Evolutionary conservation across 768 basidiomycete species (phyloP), one percentile per base, ranked within the genome.

Genomic region (Xerocomus potaroensis): DNA sequence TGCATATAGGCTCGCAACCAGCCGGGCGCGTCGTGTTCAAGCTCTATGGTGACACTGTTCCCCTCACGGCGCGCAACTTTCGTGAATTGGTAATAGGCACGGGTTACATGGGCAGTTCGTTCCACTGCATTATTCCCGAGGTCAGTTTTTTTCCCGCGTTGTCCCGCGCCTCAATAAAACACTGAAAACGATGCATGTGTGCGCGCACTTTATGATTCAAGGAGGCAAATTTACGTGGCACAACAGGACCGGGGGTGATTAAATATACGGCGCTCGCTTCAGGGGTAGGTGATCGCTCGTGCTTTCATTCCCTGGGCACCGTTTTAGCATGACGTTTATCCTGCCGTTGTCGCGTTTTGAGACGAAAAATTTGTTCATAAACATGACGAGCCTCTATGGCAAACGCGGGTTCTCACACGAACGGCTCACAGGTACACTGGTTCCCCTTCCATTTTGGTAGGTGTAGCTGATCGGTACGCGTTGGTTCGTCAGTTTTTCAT

Each of bases 181-280:
- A n/a, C n/a, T n/a, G n/a, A n/a, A n/a, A n/a, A n/a, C n/a, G n/a
- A n/a, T n/a, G n/a, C n/a, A n/a, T n/a, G n/a, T n/a, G n/a, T n/a
- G n/a, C n/a, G n/a, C 50, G 8, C 48, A 78, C 78, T 89, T 87
- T 70, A 91, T 91, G 89, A 65, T 87, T 37, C 90, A 91, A 64
- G 91, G 88, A 21, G 91, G 91, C 21, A 90, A 93, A 68, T 91
- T 91, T 67, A 89, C 87, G 24, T 61, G 68, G 9, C 73, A 78
- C 53, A 79, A 90, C 51, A 87, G 87, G 12, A 90, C 85, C 0
- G 87, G 90, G 27, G 87, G 87, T n/a, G 75, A 82, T 64, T 90
- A 86, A 11, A 90, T 91, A 63, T 94, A 91, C 56, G 91, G 91
- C 29, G 74, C 78, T 48, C 83, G 80, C 61, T 93, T 94, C 66